phyloP scores from a whole-genome alignment of 164 flowering plant species.

The Macadamia tetraphylla region DNA sequence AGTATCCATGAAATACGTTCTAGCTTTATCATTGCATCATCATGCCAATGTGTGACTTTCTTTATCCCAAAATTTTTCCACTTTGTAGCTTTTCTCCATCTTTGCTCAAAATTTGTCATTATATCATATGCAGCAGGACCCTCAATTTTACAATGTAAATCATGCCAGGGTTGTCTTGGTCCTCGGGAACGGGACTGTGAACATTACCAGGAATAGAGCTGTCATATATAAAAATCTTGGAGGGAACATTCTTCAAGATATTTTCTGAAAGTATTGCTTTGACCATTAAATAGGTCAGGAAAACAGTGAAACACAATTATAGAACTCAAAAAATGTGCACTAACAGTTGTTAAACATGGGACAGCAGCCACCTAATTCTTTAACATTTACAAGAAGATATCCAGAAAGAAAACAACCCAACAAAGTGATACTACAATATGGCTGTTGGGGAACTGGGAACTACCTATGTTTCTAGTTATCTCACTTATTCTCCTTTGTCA shows the following conservation, averaged over 20 bases:
- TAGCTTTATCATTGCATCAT: constrained; percentile 63
- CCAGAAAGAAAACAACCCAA: too few species aligned
- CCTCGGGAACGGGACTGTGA: constrained; percentile 31
- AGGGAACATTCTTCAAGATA: background rate
- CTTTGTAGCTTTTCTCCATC: constrained; percentile 70
- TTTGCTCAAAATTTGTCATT: constrained; percentile 64
- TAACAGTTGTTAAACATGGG: too few species aligned
- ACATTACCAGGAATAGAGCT: constrained; percentile 8
- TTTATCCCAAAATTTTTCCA: constrained; percentile 54
- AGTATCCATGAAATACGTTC: constrained; percentile 79
- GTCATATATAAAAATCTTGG: constrained; percentile 5
- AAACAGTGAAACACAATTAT: background rate
- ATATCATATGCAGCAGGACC: constrained; percentile 88
- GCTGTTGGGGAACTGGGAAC: too few species aligned
- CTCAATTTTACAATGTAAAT: constrained; percentile 70
- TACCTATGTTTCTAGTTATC: too few species aligned
- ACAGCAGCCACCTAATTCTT: too few species aligned
- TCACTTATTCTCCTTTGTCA: too few species aligned
- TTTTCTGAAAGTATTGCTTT: background rate
- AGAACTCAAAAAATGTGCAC: background rate
- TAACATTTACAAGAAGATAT: too few species aligned
- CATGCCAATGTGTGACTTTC: constrained; percentile 56
- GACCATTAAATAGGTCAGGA: background rate
- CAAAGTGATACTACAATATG: too few species aligned
- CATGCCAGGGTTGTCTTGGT: constrained; percentile 93